Evolutionary conservation across 371 early-diverging fungal species (phyloP).

Genomic region (Saksenaea oblongispora): DNA sequence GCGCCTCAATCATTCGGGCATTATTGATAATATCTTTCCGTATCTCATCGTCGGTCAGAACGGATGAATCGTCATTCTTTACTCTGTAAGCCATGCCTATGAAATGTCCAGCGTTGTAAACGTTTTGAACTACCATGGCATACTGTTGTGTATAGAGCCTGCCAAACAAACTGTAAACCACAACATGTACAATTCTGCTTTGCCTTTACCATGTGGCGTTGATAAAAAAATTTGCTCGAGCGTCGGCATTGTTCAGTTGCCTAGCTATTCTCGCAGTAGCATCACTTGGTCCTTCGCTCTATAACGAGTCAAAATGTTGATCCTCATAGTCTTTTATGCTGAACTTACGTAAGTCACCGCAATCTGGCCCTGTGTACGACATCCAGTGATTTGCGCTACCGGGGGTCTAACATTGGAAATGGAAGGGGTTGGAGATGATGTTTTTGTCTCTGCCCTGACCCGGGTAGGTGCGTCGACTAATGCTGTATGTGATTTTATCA

Average conservation of each 20-base stretch:
- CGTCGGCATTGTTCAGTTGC: constrained; percentile 48
- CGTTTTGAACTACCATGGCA: constrained; percentile 50
- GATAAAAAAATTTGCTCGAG: constrained; percentile 52
- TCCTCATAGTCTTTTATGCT: neutral
- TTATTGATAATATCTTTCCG: constrained; percentile 46
- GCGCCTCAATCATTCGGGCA: constrained; percentile 34
- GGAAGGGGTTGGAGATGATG: neutral
- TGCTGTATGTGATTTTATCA: neutral
- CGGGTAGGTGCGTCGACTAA: neutral
- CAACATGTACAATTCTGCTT: neutral
- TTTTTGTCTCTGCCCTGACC: neutral
- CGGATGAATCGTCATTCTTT: constrained; percentile 47
- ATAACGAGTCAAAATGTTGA: neutral
- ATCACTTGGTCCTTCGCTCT: constrained; percentile 60
- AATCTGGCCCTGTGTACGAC: constrained; percentile 54
- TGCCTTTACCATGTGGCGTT: constrained; percentile 48
- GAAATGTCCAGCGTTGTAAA: constrained; percentile 52
- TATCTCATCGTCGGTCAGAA: constrained; percentile 41
- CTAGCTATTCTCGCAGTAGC: constrained; percentile 51
- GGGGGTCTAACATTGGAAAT: constrained; percentile 9
- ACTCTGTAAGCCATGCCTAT: constrained; percentile 60
- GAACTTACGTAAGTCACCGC: constrained; percentile 54
- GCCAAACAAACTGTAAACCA: neutral
- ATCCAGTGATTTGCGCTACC: constrained; percentile 30
- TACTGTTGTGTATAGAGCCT: constrained; percentile 49